A percentile compares a stretch with the other conserved stretches of the same genome.
These are phyloP conservation scores for Stachybotrys chartarum DNA, from an alignment of 2,329 filamentous ascomycete species.

Conservation along the genomic window DNA sequence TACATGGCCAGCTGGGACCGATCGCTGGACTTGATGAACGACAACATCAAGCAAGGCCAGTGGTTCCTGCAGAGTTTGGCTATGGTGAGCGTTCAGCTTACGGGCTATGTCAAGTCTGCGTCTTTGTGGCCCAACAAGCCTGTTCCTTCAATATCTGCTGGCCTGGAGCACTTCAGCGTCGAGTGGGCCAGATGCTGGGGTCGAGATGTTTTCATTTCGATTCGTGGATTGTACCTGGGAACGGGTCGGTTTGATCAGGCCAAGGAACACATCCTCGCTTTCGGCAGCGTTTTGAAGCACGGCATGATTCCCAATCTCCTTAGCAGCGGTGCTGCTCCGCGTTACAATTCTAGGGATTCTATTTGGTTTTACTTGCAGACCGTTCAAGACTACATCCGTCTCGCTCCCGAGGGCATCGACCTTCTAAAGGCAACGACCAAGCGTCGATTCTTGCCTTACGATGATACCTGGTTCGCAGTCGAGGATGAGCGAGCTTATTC, in stretches of 20 bases:
- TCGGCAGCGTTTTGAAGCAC: constrained; percentile 93
- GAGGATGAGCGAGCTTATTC: constrained; percentile 84
- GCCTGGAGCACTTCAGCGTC: constrained; percentile 86
- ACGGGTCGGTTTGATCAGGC: constrained; percentile 86
- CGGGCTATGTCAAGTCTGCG: constrained; percentile 80
- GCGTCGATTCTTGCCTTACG: constrained; percentile 85
- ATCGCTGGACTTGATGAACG: constrained; percentile 70
- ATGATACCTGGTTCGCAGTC: constrained; percentile 86
- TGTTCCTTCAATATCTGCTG: constrained; percentile 84
- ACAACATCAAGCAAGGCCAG: constrained; percentile 72
- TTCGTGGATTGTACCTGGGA: constrained; percentile 83
- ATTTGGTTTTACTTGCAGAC: constrained; percentile 97
- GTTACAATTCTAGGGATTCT: constrained; percentile 94
- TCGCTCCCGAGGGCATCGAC: constrained; percentile 68
- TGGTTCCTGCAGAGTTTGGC: constrained; percentile 83
- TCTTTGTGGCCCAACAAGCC: constrained; percentile 81
- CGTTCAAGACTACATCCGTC: constrained; percentile 84
- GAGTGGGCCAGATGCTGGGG: constrained; percentile 98
- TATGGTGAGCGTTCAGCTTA: constrained; percentile 88
- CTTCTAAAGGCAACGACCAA: constrained; percentile 72
- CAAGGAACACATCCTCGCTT: constrained; percentile 88
- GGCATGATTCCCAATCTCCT: constrained; percentile 97
- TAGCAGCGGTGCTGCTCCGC: constrained; percentile 73
- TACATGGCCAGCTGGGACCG: constrained; percentile 79
- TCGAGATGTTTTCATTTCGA: constrained; percentile 91